Evolutionary conservation across 78 protist species (phyloP), one percentile per base, ranked within the genome.

Genomic region (Pelomyxa schiedti): DNA sequence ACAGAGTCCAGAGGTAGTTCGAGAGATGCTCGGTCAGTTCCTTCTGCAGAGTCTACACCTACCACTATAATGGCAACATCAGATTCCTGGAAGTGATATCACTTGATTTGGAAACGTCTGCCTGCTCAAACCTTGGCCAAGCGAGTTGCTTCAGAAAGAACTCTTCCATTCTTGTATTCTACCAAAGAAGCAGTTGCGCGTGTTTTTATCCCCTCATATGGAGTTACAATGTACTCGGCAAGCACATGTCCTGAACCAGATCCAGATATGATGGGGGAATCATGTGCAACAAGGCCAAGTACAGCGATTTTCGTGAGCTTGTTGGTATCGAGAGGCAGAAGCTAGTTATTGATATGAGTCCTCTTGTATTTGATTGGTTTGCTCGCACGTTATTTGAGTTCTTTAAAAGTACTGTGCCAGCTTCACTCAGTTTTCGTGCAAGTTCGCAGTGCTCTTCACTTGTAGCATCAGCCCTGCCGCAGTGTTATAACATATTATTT

Each of bases 11-110:
- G 35, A 35, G 66, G 28, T 80, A 36, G 35, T n/a, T 39, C 1
- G 22, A 84, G 79, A 26, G 22, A 2, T 24, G 70, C 32, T 2
- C 89, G 42, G 78, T 85, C 89, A 1, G 9, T 0, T 42, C 89
- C 87, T 26, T 85, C 89, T 3, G 22, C 0, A 32, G 80, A 30
- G n/a, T 2, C 1, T 22, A 67, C 39, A 5, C 74, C 26, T 39
- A 67, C 63, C 29, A 78, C 5, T 8, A 80, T 72, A 30, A 85
- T 1, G 32, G 66, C 82, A 2, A 83, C 77, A 42, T 80, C 81
- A n/a, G 2, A 68, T 66, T 22, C 69, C 80, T 72, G 5, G 24
- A 22, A 79, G 81, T 5, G 47, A 4, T 52, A 16, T 4, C 5
- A 39, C 77, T 7, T 42, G 72, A n/a, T 39, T 28, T 22, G 8